Evolutionary conservation across 2,329 filamentous ascomycete genomes (phyloP).

Genomic region (Paecilomyces sp.): DNA sequence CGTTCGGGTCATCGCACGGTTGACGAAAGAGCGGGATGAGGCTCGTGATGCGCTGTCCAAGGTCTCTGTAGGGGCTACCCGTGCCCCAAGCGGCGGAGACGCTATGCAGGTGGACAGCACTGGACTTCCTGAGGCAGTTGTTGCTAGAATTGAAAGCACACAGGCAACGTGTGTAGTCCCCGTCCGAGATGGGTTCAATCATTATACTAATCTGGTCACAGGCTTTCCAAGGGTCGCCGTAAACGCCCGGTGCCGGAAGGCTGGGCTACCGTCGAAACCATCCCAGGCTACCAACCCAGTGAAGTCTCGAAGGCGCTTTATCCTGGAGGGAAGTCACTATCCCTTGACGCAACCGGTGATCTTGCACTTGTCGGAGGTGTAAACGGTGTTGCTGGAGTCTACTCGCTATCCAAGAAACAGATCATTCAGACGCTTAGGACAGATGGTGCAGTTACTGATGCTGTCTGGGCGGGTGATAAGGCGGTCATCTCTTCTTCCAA

Average conservation of each 20-base stretch:
- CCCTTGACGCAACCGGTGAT: conserved; percentile 53
- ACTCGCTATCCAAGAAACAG: conserved; percentile 69
- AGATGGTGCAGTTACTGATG: conserved; percentile 60
- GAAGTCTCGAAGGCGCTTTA: conserved; percentile 52
- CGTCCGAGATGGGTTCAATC: background rate
- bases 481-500: conserved; percentile 67
- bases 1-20: conserved; percentile 83
- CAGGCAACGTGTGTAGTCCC: conserved; percentile 62
- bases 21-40: conserved; percentile 89
- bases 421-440: conserved; percentile 61
- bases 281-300: conserved; percentile 53
- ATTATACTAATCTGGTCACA: conserved; percentile 31
- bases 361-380: conserved; percentile 67
- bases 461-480: conserved; percentile 53
- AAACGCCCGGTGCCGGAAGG: conserved; percentile 79
- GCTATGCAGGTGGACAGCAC: conserved; percentile 89
- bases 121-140: conserved; percentile 63
- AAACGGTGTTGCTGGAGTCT: conserved; percentile 69
- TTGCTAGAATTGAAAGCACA: conserved; percentile 68
- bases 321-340: conserved; percentile 51
- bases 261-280: conserved; percentile 71
- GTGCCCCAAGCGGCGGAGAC: conserved; percentile 55
- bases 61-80: conserved; percentile 62
- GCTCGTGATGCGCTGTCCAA: conserved; percentile 82
- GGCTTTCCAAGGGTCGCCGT: conserved; percentile 79